These are phyloP conservation scores for Rhizopogon vinicolor DNA, from an alignment of 768 basidiomycete genomes.

Conservation along the genomic window DNA sequence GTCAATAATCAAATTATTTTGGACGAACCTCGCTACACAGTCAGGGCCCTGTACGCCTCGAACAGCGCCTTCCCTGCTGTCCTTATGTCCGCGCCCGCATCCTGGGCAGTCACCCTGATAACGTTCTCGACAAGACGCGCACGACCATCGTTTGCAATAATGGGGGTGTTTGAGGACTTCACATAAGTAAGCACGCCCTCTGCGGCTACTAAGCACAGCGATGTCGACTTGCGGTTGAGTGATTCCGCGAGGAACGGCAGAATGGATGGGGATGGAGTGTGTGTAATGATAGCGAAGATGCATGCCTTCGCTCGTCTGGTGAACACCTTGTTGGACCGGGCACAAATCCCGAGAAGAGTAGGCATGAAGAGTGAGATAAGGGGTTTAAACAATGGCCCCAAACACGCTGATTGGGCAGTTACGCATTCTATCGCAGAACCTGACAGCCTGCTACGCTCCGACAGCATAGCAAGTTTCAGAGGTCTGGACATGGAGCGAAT, in stretches of 20 bases:
- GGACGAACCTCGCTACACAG: constrained; percentile 58
- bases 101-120: constrained; percentile 54
- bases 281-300: constrained; percentile 57
- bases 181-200: constrained; percentile 64
- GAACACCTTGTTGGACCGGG: constrained; percentile 76
- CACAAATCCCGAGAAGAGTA: constrained; percentile 58
- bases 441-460: constrained; percentile 72
- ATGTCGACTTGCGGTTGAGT: constrained; percentile 52
- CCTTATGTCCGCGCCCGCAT: constrained; percentile 55
- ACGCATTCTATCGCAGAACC: constrained; percentile 63
- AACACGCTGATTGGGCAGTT: constrained; percentile 41
- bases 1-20: too few relatives aligned
- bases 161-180: constrained; percentile 65
- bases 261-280: constrained; percentile 62
- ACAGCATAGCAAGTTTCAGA: constrained; percentile 55
- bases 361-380: constrained; percentile 65
- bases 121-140: constrained; percentile 65
- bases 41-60: too few relatives aligned
- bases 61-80: too few relatives aligned
- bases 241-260: constrained; percentile 57
- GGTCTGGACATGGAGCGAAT: constrained; percentile 51
- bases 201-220: constrained; percentile 57
- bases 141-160: constrained; percentile 64
- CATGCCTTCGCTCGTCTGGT: constrained; percentile 59
- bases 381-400: constrained; percentile 62